A percentile compares a stretch with the other conserved stretches of the same genome.
phyloP scores from a whole-genome alignment of 23 red algal species.

The Gracilariopsis chorda region DNA sequence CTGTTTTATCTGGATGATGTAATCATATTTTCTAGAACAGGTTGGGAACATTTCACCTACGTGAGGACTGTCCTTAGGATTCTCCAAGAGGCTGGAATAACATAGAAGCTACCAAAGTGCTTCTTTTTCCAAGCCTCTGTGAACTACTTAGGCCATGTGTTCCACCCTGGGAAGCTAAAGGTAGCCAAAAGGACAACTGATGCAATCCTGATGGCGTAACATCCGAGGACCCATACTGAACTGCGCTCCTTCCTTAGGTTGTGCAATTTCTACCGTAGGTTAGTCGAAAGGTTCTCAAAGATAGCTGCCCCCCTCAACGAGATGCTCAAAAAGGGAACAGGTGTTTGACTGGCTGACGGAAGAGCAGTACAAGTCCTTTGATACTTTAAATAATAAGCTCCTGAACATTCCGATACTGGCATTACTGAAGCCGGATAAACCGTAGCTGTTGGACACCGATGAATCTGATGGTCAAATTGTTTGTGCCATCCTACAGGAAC shows the following conservation, averaged over 20 bases:
- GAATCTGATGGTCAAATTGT: slow-evolving; percentile 1
- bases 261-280: slow-evolving; percentile 10
- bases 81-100: neutral
- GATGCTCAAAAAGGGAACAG: neutral
- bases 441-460: neutral
- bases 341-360: neutral
- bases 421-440: neutral
- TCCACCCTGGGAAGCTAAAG: slow-evolving; percentile 3
- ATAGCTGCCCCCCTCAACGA: neutral
- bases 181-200: neutral
- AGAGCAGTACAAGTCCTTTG: neutral
- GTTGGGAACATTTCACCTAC: neutral
- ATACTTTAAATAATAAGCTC: neutral
- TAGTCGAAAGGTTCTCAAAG: neutral
- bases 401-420: slow-evolving; percentile 15
- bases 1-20: neutral
- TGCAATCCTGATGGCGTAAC: neutral
- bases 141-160: slow-evolving; percentile 19
- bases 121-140: neutral
- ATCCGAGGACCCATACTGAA: neutral
- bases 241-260: neutral
- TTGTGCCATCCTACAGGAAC: neutral
- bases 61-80: neutral
- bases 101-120: neutral
- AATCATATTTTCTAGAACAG: neutral